A percentile compares a stretch with the other conserved stretches of the same genome.
phyloP scores from a whole-genome alignment of 495 filamentous ascomycete species.

The Saxophila tyrrhenica region DNA sequence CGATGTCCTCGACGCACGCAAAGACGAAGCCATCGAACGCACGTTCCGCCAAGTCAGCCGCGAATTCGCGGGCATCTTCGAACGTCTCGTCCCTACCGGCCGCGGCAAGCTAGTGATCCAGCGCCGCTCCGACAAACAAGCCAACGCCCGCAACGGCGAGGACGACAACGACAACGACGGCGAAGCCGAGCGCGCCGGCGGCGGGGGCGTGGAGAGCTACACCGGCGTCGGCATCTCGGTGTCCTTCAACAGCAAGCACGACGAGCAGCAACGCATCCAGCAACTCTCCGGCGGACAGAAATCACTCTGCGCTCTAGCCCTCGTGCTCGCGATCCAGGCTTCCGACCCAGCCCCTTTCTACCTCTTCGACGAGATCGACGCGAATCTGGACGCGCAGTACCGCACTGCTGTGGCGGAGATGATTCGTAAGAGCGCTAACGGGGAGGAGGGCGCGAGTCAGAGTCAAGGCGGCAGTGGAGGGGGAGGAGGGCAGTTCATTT shows the following conservation, averaged over 20 bases:
- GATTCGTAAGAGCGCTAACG: constrained; percentile 35
- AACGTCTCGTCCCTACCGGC: constrained; percentile 87
- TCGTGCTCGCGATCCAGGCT: constrained; percentile 97
- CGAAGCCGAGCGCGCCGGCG: neutral
- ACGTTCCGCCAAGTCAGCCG: constrained; percentile 96
- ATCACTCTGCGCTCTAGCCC: constrained; percentile 87
- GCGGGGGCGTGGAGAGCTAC: constrained; percentile 79
- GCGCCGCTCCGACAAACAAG: constrained; percentile 64
- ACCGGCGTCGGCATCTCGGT: constrained; percentile 96
- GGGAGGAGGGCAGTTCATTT: constrained; percentile 45
- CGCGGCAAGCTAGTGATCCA: constrained; percentile 88
- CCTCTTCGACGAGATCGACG: constrained; percentile 98
- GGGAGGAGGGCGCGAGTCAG: constrained; percentile 1
- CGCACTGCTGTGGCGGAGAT: constrained; percentile 85
- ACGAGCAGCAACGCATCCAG: constrained; percentile 95
- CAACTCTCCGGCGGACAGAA: constrained; percentile 97
- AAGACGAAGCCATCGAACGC: constrained; percentile 91
- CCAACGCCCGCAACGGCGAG: constrained; percentile 34
- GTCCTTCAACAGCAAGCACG: constrained; percentile 94
- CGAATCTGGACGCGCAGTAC: constrained; percentile 96
- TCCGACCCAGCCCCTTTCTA: constrained; percentile 97
- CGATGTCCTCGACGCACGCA: constrained; percentile 80
- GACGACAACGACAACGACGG: constrained; percentile 51
- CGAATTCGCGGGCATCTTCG: constrained; percentile 85
- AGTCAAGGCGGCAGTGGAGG: neutral